Percentiles rank a stretch among this genome's conserved stretches.
phyloP scores from a whole-genome alignment of 2,329 filamentous ascomycete species.

The Ambrosiella xylebori region DNA sequence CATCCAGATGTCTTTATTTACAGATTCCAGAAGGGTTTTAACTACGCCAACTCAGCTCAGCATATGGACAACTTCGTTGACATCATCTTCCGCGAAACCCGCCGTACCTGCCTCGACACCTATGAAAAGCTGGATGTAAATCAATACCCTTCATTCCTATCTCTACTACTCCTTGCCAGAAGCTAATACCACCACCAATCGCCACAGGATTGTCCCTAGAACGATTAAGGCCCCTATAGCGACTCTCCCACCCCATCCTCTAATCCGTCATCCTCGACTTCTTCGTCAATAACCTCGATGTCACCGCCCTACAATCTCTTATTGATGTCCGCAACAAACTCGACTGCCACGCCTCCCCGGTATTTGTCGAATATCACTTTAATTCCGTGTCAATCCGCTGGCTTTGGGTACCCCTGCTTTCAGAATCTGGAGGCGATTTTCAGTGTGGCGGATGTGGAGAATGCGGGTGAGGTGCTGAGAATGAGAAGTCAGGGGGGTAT shows the following conservation, averaged over 20 bases:
- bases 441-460: constrained; percentile 18
- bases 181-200: neutral
- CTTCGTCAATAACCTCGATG: constrained; percentile 39
- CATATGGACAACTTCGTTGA: constrained; percentile 33
- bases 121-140: constrained; percentile 31
- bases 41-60: constrained; percentile 35
- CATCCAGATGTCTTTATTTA: constrained; percentile 39
- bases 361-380: constrained; percentile 35
- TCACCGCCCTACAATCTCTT: constrained; percentile 39
- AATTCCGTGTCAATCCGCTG: constrained; percentile 37
- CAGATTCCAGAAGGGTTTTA: constrained; percentile 37
- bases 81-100: constrained; percentile 28
- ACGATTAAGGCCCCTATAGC: constrained; percentile 29
- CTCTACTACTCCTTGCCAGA: neutral
- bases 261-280: constrained; percentile 41
- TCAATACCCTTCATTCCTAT: constrained; percentile 8
- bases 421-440: constrained; percentile 19
- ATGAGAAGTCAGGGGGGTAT: neutral
- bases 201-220: constrained; percentile 34
- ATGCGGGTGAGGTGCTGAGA: constrained; percentile 1
- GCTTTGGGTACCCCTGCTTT: constrained; percentile 32
- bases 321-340: constrained; percentile 37
- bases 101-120: constrained; percentile 26
- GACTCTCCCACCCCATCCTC: constrained; percentile 26
- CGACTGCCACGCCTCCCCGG: constrained; percentile 33